These are phyloP conservation scores for Tetrahymena malaccensis DNA, from an alignment of 73 alveolate genomes.

Conservation along the genomic window DNA sequence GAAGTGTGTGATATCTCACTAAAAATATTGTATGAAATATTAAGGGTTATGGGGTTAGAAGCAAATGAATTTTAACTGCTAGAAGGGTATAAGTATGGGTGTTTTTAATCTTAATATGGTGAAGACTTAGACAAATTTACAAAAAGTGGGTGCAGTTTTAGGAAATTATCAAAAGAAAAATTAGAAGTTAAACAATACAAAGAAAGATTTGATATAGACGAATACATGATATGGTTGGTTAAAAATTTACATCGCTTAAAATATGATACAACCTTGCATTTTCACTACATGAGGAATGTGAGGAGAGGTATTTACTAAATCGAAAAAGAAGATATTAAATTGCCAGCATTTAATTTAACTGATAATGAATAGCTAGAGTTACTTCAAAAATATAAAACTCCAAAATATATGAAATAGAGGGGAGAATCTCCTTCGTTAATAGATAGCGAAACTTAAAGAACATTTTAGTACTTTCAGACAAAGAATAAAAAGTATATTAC, in stretches of 20 bases:
- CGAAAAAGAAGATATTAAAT: background rate
- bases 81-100: background rate
- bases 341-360: background rate
- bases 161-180: background rate
- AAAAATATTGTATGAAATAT: background rate
- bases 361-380: background rate
- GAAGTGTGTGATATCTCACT: background rate
- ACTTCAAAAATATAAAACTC: background rate
- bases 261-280: background rate
- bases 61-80: background rate
- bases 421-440: background rate
- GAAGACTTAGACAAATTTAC: background rate
- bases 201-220: background rate
- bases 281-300: background rate
- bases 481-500: background rate
- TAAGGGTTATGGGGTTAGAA: background rate
- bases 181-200: background rate
- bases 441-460: background rate
- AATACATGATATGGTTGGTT: background rate
- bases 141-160: background rate
- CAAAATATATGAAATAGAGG: background rate
- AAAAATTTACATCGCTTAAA: background rate
- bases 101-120: background rate
- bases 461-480: background rate
- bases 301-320: background rate